Conservation (phyloP, 352 stramenopile genomes). For the Globisporangium splendens region DNA sequence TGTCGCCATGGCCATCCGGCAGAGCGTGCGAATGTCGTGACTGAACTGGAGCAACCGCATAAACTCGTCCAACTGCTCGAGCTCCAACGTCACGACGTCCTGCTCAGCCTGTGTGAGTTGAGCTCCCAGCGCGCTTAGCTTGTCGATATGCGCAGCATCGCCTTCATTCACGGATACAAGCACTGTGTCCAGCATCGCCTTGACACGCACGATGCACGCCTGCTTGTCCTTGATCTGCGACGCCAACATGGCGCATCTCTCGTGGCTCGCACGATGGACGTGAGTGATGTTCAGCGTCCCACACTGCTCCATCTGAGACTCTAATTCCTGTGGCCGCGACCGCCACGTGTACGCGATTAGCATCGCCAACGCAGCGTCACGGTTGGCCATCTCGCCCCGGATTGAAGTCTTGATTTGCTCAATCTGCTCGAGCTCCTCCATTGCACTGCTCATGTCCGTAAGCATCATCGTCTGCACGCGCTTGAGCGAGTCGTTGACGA, state of each 20-base stretch:
- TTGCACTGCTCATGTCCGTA: constrained; percentile 18
- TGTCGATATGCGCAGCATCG: neutral
- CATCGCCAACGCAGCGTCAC: constrained; percentile 38
- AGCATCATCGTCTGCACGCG: constrained; percentile 21
- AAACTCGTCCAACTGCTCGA: constrained; percentile 19
- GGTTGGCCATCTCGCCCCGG: constrained; percentile 28
- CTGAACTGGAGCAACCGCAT: constrained; percentile 26
- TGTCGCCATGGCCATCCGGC: constrained; percentile 5
- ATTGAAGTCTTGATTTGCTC: constrained; percentile 34
- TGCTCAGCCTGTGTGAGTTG: constrained; percentile 21
- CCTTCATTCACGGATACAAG: neutral
- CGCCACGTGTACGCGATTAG: constrained; percentile 25
- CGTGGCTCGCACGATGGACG: constrained; percentile 22
- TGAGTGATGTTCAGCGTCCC: constrained; percentile 29
- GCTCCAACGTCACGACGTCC: constrained; percentile 18
- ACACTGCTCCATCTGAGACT: neutral
- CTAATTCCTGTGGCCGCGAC: neutral
- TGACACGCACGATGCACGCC: constrained; percentile 1
- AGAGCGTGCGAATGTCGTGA: constrained; percentile 15
- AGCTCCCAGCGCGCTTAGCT: constrained; percentile 12
- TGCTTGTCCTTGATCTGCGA: constrained; percentile 7
- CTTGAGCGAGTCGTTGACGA: constrained; percentile 22
- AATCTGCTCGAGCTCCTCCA: constrained; percentile 32
- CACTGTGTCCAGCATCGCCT: too few relatives aligned
- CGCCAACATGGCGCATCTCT: constrained; percentile 11